These are phyloP conservation scores for Diaporthe nobilis DNA, from an alignment of 2,329 filamentous ascomycete genomes.

Conservation along the genomic window DNA sequence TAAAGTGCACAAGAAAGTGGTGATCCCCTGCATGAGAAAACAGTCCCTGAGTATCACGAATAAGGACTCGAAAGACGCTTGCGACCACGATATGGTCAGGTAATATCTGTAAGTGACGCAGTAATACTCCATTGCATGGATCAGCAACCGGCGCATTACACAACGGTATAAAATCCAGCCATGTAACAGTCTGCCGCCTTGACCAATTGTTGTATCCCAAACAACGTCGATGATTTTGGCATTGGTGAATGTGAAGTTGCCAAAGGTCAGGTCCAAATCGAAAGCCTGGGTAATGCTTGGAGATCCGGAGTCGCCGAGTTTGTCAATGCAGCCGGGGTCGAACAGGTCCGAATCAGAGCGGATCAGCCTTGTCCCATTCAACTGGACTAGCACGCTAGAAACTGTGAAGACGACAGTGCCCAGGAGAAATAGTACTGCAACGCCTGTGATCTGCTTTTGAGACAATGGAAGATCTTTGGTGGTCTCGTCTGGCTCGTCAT, in stretches of 20 bases:
- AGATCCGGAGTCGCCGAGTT: background rate
- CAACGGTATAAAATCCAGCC: background rate
- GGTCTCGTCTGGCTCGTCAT: fast-evolving
- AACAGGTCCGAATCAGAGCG: background rate
- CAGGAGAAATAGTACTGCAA: background rate
- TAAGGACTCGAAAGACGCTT: background rate
- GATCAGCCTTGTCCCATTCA: background rate
- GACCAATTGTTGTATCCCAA: background rate
- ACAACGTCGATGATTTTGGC: background rate
- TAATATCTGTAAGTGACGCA: background rate
- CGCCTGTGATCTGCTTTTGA: background rate
- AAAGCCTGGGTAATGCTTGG: background rate
- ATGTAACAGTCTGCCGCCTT: background rate
- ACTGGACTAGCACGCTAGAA: background rate
- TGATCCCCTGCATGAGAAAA: background rate
- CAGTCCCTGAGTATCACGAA: background rate
- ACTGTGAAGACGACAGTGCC: background rate
- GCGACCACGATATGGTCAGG: background rate
- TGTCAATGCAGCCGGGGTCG: background rate
- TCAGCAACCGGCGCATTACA: background rate
- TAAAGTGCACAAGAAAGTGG: background rate
- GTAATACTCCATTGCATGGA: background rate
- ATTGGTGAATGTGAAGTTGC: background rate
- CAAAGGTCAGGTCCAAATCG: background rate
- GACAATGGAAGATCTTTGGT: background rate